Conservation (phyloP, 345 rosid genomes). For the Citrus maxima region DNA sequence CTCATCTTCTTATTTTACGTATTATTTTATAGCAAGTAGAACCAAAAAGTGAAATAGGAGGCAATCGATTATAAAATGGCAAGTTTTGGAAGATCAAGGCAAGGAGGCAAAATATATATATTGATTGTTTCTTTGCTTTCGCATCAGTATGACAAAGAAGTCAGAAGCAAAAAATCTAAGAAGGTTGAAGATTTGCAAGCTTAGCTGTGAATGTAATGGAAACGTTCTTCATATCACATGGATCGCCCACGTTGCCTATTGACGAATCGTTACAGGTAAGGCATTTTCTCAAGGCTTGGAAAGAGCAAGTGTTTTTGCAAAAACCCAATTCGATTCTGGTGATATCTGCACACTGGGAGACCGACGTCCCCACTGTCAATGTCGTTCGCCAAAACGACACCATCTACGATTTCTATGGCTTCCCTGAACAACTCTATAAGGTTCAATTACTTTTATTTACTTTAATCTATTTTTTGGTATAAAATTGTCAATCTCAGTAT, state of each 20-base stretch:
- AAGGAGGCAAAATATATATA: too few relatives aligned
- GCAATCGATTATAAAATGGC: too few relatives aligned
- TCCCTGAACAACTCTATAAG: slow-evolving; percentile 75
- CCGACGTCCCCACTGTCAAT: slow-evolving; percentile 59
- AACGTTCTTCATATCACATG: slow-evolving; percentile 73
- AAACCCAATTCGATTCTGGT: slow-evolving; percentile 68
- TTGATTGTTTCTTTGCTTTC: too few relatives aligned
- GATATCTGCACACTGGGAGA: slow-evolving; percentile 93
- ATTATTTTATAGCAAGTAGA: too few relatives aligned
- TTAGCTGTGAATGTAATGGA: slow-evolving; percentile 20
- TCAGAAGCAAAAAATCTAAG: too few relatives aligned
- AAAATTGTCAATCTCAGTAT: too few relatives aligned
- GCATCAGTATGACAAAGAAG: too few relatives aligned
- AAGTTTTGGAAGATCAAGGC: too few relatives aligned
- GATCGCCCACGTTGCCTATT: slow-evolving; percentile 71
- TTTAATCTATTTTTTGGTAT: too few relatives aligned
- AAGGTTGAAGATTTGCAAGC: too few relatives aligned
- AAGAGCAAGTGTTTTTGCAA: slow-evolving; percentile 24
- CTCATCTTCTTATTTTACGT: too few relatives aligned
- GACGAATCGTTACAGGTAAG: slow-evolving; percentile 66
- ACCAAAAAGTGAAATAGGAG: too few relatives aligned
- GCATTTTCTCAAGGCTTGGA: slow-evolving; percentile 70
- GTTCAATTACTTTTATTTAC: slow-evolving; percentile 16
- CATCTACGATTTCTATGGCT: slow-evolving; percentile 74
- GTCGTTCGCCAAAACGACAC: slow-evolving; percentile 52